Percentiles rank a stretch among this genome's conserved stretches.
phyloP scores from a whole-genome alignment of 2,329 filamentous ascomycete genomes.

The Mycosphaerella sp. region DNA sequence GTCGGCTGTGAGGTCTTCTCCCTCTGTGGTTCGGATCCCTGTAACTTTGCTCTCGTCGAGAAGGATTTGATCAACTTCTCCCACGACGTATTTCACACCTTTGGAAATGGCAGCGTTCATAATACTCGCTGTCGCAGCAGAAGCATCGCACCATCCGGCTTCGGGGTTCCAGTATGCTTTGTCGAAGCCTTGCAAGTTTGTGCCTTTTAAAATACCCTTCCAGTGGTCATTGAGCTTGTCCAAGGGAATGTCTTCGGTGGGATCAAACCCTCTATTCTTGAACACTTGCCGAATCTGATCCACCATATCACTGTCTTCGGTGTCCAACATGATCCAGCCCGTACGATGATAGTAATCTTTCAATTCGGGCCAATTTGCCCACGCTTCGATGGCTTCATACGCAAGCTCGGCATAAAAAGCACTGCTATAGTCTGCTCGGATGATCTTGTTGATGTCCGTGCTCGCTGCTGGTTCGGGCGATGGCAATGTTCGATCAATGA shows the following conservation, averaged over 20 bases:
- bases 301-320: slow-evolving; percentile 43
- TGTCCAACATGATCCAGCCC: slow-evolving; percentile 53
- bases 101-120: slow-evolving; percentile 39
- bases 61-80: slow-evolving; percentile 42
- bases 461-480: slow-evolving; percentile 52
- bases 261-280: slow-evolving; percentile 39
- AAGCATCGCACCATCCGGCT: slow-evolving; percentile 51
- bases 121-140: slow-evolving; percentile 41
- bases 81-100: slow-evolving; percentile 43
- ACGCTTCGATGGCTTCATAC: slow-evolving; percentile 37
- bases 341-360: slow-evolving; percentile 50
- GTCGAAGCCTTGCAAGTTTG: slow-evolving; percentile 36
- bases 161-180: slow-evolving; percentile 46
- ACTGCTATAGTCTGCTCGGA: slow-evolving; percentile 57
- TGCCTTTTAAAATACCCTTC: slow-evolving; percentile 37
- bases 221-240: slow-evolving; percentile 38
- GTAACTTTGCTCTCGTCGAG: slow-evolving; percentile 27
- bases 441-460: slow-evolving; percentile 67
- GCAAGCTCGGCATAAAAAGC: slow-evolving; percentile 30
- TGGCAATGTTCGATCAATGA: slow-evolving; percentile 41
- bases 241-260: slow-evolving; percentile 41
- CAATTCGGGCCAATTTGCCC: slow-evolving; percentile 30
- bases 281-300: slow-evolving; percentile 51
- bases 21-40: slow-evolving; percentile 47
- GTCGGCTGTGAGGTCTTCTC: slow-evolving; percentile 45